phyloP scores from a whole-genome alignment of 306 rosid species.

The Fagus sylvatica region DNA sequence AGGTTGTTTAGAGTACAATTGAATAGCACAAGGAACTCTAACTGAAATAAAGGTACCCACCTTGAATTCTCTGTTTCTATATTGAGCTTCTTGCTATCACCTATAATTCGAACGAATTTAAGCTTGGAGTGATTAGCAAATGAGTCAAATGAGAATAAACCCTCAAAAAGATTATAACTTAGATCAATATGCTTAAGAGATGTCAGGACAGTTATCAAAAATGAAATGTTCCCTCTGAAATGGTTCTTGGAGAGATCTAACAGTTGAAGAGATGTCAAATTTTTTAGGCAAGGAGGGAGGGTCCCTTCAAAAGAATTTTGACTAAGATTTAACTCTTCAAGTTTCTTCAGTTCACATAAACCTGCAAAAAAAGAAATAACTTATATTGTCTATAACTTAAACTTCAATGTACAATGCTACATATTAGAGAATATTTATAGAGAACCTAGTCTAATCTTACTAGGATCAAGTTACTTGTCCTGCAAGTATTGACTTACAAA shows the following conservation, averaged over 20 bases:
- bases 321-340: constrained; percentile 4
- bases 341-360: constrained; percentile 6
- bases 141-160: constrained; percentile 12
- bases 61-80: constrained; percentile 14
- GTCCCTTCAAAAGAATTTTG: constrained; percentile 2
- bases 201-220: background rate
- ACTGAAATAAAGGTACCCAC: constrained; percentile 17
- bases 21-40: constrained; percentile 6
- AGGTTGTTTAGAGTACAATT: constrained; percentile 2
- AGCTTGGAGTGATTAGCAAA: constrained; percentile 18
- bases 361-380: background rate
- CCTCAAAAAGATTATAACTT: constrained; percentile 14
- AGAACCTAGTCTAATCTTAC: too few relatives aligned
- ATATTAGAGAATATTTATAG: too few relatives aligned
- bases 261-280: constrained; percentile 9
- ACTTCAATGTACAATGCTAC: too few relatives aligned
- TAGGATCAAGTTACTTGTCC: too few relatives aligned
- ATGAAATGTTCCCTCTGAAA: constrained; percentile 10
- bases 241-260: constrained; percentile 21
- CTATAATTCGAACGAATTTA: background rate
- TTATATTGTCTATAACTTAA: too few relatives aligned
- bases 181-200: constrained; percentile 17
- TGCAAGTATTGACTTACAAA: too few relatives aligned
- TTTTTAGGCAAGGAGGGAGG: constrained; percentile 17
- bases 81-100: background rate